Percentiles rank a stretch among this genome's conserved stretches.
These are phyloP conservation scores for Andrographis paniculata DNA, from an alignment of 305 asterid species.

Conservation along the genomic window DNA sequence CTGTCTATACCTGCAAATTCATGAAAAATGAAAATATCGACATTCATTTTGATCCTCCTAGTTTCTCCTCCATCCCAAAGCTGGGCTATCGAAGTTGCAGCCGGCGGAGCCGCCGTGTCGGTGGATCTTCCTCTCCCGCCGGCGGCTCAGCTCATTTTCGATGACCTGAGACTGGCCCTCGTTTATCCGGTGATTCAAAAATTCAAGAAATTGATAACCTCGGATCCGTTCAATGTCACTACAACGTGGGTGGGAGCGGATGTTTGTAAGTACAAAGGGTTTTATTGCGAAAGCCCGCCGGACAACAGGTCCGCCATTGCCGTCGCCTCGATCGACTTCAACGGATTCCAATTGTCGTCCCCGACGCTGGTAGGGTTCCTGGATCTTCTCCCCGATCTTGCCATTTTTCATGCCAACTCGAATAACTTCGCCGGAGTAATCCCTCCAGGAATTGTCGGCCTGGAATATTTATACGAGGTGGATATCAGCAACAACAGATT, in stretches of 20 bases:
- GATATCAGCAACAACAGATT: constrained; percentile 67
- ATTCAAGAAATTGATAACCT: constrained; percentile 43
- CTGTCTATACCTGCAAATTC: too few relatives aligned
- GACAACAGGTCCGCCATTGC: constrained; percentile 67
- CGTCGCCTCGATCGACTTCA: constrained; percentile 69
- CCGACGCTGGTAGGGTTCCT: constrained; percentile 57
- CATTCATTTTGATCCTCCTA: background rate
- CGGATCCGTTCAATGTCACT: constrained; percentile 60
- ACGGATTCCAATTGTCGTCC: constrained; percentile 53
- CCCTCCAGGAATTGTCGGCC: constrained; percentile 35
- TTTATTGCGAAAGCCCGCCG: constrained; percentile 62
- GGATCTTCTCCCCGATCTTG: constrained; percentile 62
- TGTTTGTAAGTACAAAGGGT: constrained; percentile 55
- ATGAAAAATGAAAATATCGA: background rate
- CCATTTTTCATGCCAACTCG: constrained; percentile 75
- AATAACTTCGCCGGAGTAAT: constrained; percentile 48
- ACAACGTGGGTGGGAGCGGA: constrained; percentile 54
- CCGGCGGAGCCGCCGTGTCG: background rate
- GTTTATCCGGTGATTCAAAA: constrained; percentile 56
- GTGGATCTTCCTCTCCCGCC: background rate
- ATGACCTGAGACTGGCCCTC: constrained; percentile 45
- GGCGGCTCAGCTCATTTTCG: constrained; percentile 22
- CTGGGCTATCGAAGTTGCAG: background rate
- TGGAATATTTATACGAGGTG: constrained; percentile 57
- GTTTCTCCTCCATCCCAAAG: background rate